These are phyloP conservation scores for Chytriomyces hyalinus DNA, from an alignment of 192 early-diverging fungal species.

Conservation along the genomic window DNA sequence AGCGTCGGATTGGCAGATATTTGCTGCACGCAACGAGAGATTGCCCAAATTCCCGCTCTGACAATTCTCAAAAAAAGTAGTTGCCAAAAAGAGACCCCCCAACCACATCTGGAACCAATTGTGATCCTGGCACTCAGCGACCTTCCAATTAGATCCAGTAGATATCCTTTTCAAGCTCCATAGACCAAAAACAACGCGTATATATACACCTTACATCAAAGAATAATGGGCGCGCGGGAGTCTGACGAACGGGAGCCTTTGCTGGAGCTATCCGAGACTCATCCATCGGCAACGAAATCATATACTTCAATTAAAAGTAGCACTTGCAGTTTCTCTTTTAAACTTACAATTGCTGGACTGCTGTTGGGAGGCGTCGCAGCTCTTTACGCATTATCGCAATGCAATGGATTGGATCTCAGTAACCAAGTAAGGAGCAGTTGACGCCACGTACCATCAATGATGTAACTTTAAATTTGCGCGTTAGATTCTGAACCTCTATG, in stretches of 20 bases:
- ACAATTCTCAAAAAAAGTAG: not conserved
- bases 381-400: constrained; percentile 1
- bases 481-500: constrained; percentile 24
- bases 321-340: not conserved
- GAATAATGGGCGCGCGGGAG: not conserved
- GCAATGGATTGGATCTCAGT: constrained; percentile 23
- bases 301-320: too few species aligned
- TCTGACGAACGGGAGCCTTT: not conserved
- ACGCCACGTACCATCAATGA: too few species aligned
- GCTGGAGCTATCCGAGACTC: not conserved
- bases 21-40: not conserved
- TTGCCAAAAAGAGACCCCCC: not conserved
- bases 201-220: not conserved
- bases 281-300: not conserved
- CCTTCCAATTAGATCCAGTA: not conserved
- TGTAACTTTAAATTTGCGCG: too few species aligned
- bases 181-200: not conserved
- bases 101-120: not conserved
- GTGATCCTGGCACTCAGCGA: not conserved
- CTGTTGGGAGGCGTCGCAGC: not conserved
- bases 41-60: not conserved
- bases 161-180: not conserved
- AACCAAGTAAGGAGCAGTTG: constrained; percentile 15
- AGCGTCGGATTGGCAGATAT: too few species aligned
- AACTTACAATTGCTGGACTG: not conserved